These are phyloP conservation scores for Domatiomyces catenatus DNA, from an alignment of 2,329 filamentous ascomycete species.

Conservation along the genomic window DNA sequence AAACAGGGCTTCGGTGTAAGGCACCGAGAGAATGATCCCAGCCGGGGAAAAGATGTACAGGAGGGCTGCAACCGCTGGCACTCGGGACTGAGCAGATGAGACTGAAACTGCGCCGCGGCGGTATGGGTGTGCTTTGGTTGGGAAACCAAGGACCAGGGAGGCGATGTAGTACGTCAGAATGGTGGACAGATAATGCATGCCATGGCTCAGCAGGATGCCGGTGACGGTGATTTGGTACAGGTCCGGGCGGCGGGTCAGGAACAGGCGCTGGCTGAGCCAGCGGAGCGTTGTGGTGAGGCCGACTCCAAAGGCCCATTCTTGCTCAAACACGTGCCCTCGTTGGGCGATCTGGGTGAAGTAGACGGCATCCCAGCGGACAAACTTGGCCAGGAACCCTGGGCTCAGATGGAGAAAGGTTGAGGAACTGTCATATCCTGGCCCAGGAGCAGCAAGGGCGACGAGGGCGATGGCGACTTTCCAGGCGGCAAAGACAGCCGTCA, in stretches of 20 bases:
- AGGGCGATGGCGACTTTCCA: constrained; percentile 44
- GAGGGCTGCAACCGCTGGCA: constrained; percentile 53
- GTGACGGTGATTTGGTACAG: constrained; percentile 24
- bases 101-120: background rate
- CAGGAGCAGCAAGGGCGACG: constrained; percentile 36
- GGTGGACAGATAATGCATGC: constrained; percentile 62
- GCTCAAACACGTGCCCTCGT: constrained; percentile 43
- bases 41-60: constrained; percentile 77
- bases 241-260: constrained; percentile 7
- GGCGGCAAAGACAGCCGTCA: constrained; percentile 26
- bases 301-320: constrained; percentile 53
- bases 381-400: constrained; percentile 20
- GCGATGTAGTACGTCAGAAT: constrained; percentile 41
- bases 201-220: constrained; percentile 53
- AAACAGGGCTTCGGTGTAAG: constrained; percentile 69
- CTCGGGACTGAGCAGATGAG: constrained; percentile 18
- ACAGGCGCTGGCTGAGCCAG: constrained; percentile 16
- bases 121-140: constrained; percentile 14
- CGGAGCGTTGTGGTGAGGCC: constrained; percentile 23
- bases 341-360: constrained; percentile 42
- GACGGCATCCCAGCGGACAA: constrained; percentile 47
- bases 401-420: constrained; percentile 32
- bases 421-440: constrained; percentile 49
- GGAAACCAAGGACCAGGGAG: constrained; percentile 7
- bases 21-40: constrained; percentile 75